Base-by-base conservation (phyloP, 768 basidiomycete species). In the Leucocoprinus leucothites region DNA sequence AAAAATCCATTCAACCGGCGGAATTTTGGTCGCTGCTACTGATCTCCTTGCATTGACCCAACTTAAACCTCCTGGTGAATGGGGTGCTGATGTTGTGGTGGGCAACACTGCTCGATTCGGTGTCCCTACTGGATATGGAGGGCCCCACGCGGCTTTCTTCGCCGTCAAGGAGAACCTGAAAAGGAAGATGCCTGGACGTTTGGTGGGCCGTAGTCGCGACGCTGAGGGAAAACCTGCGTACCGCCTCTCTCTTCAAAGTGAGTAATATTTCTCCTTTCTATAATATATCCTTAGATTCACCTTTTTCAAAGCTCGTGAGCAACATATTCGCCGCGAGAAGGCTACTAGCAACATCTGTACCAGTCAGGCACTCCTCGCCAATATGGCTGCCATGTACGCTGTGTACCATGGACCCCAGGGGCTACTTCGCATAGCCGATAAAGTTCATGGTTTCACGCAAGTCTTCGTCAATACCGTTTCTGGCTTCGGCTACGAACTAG, bases 301-400 rank as follows among this genome's bases (percentile, higher is more conserved):
- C 22, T 41, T 56, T n/a, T 51, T 54, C 42, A 13, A 56, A 96
- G 93, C 95, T 56, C 90, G 94, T 24, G 94, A 97, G 68, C 95
- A 96, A 71, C 94, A 97, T 65, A 97, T 98, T 60, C 89, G 96
- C 57, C 89, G 96, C 19, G 96, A 99, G 69, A 98, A 94, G 74
- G 96, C 97, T 0, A 99, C 97, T 3, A 94, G 91, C 65, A 98
- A 98, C 66, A 97, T 99, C 57, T 99, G 97, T 68, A 99, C 97
- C 5, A 92, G 91, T 61, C 95, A 99, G 72, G 97, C 94, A 0
- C 83, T 99, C 16, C 88, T 99, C 24, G 97, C 97, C 18, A 99
- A 99, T 72, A 98, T 98, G 93, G 93, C 97, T 18, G 94, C 95
- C 34, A 98, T 99, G 96, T 94, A 94, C 66, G 94, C 94, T 5